phyloP scores from a whole-genome alignment of 768 basidiomycete genomes.

The Mycena olivaceomarginata region DNA sequence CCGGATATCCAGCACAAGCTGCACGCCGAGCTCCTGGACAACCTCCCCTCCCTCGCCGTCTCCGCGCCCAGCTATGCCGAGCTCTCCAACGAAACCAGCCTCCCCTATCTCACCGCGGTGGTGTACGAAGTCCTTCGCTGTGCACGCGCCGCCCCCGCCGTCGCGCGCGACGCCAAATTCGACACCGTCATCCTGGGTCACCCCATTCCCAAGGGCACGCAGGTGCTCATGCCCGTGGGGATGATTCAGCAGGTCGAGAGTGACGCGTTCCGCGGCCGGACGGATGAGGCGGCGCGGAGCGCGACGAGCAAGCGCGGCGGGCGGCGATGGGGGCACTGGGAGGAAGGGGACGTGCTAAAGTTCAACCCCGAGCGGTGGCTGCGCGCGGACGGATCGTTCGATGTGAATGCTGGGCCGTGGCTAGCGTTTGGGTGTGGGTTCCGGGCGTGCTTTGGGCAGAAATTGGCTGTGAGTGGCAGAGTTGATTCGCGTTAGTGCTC shows the following conservation, averaged over 20 bases:
- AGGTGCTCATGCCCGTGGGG: slow-evolving; percentile 14
- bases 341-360: background rate
- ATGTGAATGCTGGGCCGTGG: slow-evolving; percentile 22
- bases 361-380: slow-evolving; percentile 36
- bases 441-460: slow-evolving; percentile 35
- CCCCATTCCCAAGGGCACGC: slow-evolving; percentile 35
- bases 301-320: background rate
- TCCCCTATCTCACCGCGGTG: slow-evolving; percentile 24
- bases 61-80: slow-evolving; percentile 10
- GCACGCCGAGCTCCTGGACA: slow-evolving; percentile 9
- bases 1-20: slow-evolving; percentile 8
- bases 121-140: slow-evolving; percentile 30
- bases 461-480: slow-evolving; percentile 5
- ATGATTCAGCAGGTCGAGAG: slow-evolving; percentile 2
- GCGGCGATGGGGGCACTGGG: slow-evolving; percentile 22
- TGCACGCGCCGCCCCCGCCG: slow-evolving; percentile 23
- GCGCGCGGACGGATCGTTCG: background rate
- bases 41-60: background rate
- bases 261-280: background rate
- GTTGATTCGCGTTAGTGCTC: too few relatives aligned
- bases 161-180: slow-evolving; percentile 17
- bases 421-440: slow-evolving; percentile 34
- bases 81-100: slow-evolving; percentile 7
- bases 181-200: slow-evolving; percentile 32
- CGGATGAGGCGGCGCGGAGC: too few relatives aligned